Evolutionary conservation across 139 green algal genomes (phyloP), one percentile per base, ranked within the genome.

Genomic region (Penium margaritaceum): DNA sequence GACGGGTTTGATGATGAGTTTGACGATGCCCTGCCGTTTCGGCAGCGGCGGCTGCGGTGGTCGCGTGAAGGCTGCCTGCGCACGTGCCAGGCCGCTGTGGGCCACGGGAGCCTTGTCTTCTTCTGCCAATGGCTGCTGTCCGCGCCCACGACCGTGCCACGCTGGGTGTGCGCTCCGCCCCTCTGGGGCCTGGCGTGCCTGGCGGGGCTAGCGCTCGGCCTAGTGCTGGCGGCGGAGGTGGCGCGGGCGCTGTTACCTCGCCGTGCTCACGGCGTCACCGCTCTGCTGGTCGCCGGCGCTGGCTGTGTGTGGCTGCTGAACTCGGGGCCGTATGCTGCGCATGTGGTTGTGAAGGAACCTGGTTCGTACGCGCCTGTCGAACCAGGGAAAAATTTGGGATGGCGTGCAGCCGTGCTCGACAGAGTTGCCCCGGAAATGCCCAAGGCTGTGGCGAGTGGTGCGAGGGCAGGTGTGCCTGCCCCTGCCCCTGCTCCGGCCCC

Each of bases 31-130:
- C 51, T 60, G 6, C 51, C 51, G 12, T 60, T 60, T 0, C 1
- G 51, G 51, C 51, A 60, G 17, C 29, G 30, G 14, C 51, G 51
- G 14, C 5, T 38, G 12, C 51, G 35, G 12, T 75, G 63, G 39
- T 55, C 63, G 15, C 33, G 33, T 27, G n/a, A 57, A 5, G 71
- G 63, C 39, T 68, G 27, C 32, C 1, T 67, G 34, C 64, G 63
- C 19, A 67, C 36, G 9, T 58, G 43, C 27, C 73, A 80, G 43
- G 78, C 78, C 34, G 73, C 37, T 9, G 36, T 53, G 29, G 65
- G 73, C 32, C 67, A 78, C 2, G 73, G 73, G 32, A 69, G 64
- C 36, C 66, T 80, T 21, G 9, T 80, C 7, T 80, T 80, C 51
- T 24, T 76, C 36, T 58, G 17, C 43, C 73, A 80, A 44, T 80